Evolutionary conservation across 805 yeast species (phyloP), one percentile per base, ranked within the genome.

Genomic region (Candida hungchunana): DNA sequence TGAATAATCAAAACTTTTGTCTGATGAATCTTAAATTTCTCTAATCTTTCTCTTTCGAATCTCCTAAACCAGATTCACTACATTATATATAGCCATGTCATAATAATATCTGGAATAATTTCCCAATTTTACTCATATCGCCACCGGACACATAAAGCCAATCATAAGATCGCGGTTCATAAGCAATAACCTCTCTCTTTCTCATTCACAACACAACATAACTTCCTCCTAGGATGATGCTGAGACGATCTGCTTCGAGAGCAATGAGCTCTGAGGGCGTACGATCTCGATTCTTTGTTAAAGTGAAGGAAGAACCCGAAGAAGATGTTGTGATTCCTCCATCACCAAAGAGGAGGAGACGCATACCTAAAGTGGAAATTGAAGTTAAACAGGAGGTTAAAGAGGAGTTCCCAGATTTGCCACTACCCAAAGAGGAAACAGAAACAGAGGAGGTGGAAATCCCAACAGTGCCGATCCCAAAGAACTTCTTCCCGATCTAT

Each of bases 401-500:
- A 18, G 29, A 21, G 20, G 39, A 39, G 20, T n/a, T n/a, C n/a
- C n/a, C n/a, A n/a, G n/a, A n/a, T n/a, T n/a, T n/a, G n/a, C n/a
- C n/a, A n/a, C n/a, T n/a, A n/a, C n/a, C n/a, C n/a, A n/a, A n/a
- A n/a, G n/a, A n/a, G n/a, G n/a, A n/a, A n/a, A n/a, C n/a, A n/a
- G n/a, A n/a, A n/a, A n/a, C n/a, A n/a, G n/a, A n/a, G n/a, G n/a
- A n/a, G n/a, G n/a, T n/a, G n/a, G n/a, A n/a, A n/a, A 20, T 20
- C 16, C 13, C 10, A 31, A n/a, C 11, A 16, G 13, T 7, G 10
- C 26, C 31, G 17, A 28, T 44, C 2, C 75, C 82, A 0, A 51
- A 53, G 31, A 69, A 72, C 45, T 83, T 82, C 64, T 57, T 62
- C 40, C 63, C 67, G 2, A 71, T 81, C 29, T 82, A 81, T 50